These are phyloP conservation scores for Apiospora arundinis DNA, from an alignment of 2,329 filamentous ascomycete species.

Conservation along the genomic window DNA sequence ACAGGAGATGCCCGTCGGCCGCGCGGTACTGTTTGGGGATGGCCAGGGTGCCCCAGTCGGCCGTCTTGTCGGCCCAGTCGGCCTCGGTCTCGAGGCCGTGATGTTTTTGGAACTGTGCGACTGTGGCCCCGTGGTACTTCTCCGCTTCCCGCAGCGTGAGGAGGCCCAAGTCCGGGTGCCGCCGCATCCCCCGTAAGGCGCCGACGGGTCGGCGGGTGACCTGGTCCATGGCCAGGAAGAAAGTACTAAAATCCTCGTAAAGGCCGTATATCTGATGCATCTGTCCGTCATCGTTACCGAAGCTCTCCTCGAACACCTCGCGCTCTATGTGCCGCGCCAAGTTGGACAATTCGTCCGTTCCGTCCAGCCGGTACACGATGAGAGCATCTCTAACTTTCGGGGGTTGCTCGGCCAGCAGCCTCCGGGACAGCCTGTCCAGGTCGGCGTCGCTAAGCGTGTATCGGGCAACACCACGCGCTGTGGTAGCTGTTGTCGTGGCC, in stretches of 20 bases:
- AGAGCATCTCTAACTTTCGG: slow-evolving; percentile 23
- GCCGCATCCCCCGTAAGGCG: slow-evolving; percentile 21
- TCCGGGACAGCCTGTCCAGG: slow-evolving; percentile 19
- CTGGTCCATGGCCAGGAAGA: slow-evolving; percentile 27
- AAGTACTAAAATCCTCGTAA: slow-evolving; percentile 25
- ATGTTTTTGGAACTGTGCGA: slow-evolving; percentile 16
- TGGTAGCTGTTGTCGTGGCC: neutral
- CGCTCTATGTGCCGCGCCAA: slow-evolving; percentile 28
- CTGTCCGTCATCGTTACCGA: slow-evolving; percentile 25
- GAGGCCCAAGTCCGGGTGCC: slow-evolving; percentile 21
- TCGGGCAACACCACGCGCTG: neutral
- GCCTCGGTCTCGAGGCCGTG: slow-evolving; percentile 20
- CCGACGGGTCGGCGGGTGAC: slow-evolving; percentile 16
- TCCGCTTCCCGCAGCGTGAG: slow-evolving; percentile 24
- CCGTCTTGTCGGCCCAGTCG: neutral
- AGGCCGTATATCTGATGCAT: slow-evolving; percentile 25
- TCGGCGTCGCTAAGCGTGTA: slow-evolving; percentile 26
- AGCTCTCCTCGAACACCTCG: slow-evolving; percentile 26
- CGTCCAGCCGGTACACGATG: slow-evolving; percentile 24
- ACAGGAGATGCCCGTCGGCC: slow-evolving; percentile 23
- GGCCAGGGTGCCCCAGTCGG: slow-evolving; percentile 26
- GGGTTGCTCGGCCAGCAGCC: slow-evolving; percentile 26
- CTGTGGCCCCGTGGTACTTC: slow-evolving; percentile 18
- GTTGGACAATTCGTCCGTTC: slow-evolving; percentile 24
- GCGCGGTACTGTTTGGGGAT: slow-evolving; percentile 22